These are phyloP conservation scores for Vigna nakashimae DNA, from an alignment of 306 rosid genomes.

Conservation along the genomic window DNA sequence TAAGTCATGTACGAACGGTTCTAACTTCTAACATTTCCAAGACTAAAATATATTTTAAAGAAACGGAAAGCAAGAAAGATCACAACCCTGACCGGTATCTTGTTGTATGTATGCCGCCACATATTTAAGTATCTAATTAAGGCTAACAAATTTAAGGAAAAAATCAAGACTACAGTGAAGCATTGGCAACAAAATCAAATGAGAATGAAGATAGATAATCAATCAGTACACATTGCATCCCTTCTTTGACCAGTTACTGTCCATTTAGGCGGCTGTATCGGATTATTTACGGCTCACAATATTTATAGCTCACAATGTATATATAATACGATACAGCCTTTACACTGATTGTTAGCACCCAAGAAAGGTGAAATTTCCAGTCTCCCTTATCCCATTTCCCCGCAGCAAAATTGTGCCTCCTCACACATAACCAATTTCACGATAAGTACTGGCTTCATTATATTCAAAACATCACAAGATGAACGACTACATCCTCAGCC, in stretches of 20 bases:
- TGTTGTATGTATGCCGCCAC: background rate
- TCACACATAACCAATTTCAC: constrained; percentile 16
- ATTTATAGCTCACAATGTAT: too few relatives aligned
- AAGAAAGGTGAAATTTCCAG: background rate
- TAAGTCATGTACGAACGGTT: background rate
- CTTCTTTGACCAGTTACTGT: too few relatives aligned
- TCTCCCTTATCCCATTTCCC: background rate
- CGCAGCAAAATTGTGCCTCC: background rate
- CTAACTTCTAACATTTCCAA: background rate
- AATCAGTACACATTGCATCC: background rate
- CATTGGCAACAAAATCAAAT: background rate
- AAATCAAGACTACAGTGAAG: background rate
- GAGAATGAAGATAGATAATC: constrained; percentile 28
- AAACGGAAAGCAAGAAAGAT: background rate
- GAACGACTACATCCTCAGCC: background rate
- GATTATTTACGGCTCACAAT: too few relatives aligned
- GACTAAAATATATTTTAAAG: background rate
- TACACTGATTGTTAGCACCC: background rate
- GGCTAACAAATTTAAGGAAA: background rate
- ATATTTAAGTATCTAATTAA: background rate
- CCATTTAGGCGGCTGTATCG: too few relatives aligned
- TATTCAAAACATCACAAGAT: constrained; percentile 1
- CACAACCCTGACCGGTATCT: background rate
- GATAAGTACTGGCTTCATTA: background rate
- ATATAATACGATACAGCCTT: constrained; percentile 1